Conservation (phyloP, 345 rosid genomes). For the Salix arbutifolia region DNA sequence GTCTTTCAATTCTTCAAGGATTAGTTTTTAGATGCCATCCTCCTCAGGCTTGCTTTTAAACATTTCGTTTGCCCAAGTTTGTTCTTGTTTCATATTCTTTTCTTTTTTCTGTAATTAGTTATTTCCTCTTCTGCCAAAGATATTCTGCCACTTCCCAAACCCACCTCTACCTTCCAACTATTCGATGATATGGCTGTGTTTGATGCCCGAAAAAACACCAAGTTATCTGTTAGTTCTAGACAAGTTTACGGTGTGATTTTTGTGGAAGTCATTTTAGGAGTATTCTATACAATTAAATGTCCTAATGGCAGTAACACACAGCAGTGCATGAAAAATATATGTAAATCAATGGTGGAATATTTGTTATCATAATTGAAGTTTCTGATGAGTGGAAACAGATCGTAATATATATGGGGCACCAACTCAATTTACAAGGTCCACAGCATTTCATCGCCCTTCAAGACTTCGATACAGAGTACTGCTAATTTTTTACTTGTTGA, state of each 20-base stretch:
- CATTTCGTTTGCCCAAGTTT: not conserved
- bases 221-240: not conserved
- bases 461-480: not conserved
- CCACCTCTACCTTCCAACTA: not conserved
- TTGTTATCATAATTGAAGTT: slow-evolving; percentile 14
- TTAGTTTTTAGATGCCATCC: not conserved
- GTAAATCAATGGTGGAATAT: not conserved
- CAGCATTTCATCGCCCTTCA: slow-evolving; percentile 4
- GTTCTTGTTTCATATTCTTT: not conserved
- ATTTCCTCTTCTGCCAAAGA: not conserved
- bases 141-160: not conserved
- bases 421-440: slow-evolving; percentile 16
- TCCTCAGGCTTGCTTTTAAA: not conserved
- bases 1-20: not conserved
- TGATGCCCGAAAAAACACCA: slow-evolving; percentile 1
- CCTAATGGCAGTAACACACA: not conserved
- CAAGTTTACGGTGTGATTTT: not conserved
- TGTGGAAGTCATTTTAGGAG: not conserved
- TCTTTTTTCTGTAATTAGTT: not conserved
- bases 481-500: slow-evolving; percentile 4
- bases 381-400: slow-evolving; percentile 9
- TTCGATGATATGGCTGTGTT: not conserved
- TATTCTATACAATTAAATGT: not conserved
- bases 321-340: not conserved
- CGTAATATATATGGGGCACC: not conserved